Evolutionary conservation across 345 rosid genomes (phyloP).

Genomic region (thale cress (Arabidopsis thaliana)): TAIR10.1 NC_003075.7:6546001-6546500

Average conservation of each 20-base stretch:
- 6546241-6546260: not conserved
- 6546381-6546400: not conserved
- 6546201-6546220: not conserved
- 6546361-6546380: not conserved
- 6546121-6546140: not conserved
- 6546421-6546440: too few species aligned
- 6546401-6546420: too few species aligned
- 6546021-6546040: too few species aligned
- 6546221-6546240: not conserved
- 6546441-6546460: too few species aligned
- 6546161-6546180: not conserved
- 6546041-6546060: too few species aligned
- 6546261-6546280: not conserved
- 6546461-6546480: too few species aligned
- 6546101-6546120: too few species aligned
- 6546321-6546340: not conserved
- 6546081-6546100: too few species aligned
- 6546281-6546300: not conserved
- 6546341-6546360: not conserved
- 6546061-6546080: too few species aligned
- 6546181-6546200: not conserved
- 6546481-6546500: too few species aligned
- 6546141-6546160: not conserved
- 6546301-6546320: not conserved
- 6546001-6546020: too few species aligned